Evolutionary conservation across 257 asterid species (phyloP), one percentile per base, ranked within the genome.

Genomic region (Schizonepeta tenuifolia): DNA sequence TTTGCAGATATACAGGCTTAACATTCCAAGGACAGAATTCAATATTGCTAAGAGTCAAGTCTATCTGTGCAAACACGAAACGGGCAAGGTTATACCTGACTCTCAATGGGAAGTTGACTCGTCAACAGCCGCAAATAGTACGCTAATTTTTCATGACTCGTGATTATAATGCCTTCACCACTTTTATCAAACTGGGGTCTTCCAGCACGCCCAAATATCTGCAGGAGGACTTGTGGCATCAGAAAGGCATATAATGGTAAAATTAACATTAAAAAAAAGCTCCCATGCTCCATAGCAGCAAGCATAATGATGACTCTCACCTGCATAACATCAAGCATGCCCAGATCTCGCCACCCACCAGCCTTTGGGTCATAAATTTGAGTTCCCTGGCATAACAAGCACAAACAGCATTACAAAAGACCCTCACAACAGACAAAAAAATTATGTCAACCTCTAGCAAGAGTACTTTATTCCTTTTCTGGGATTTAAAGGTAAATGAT

Each of bases 311-410:
- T 28, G 62, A 56, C 60, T 26, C 81, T 80, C 65, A 94, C 99
- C 90, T 94, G 99, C 99, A 94, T 94, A 75, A 94, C 99, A 71
- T 94, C 99, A 70, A 94, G 99, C 99, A 94, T 94, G 77, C 99
- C 99, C 76, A 94, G 81, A 87, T 94, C 99, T 71, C 93, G 86
- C 97, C 95, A 91, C 69, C 99, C 99, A 86, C 99, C 99, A 74
- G 97, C 99, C 81, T 94, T 94, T 58, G 99, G 84, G 78, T 94
- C 97, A 87, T 94, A 94, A 77, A 94, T 91, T 78, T 94, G 97
- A 61, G 99, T 94, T 80, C 99, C 99, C 99, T 94, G 86, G 75
- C 72, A 67, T 56, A 64, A 71, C 67, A 81, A 64, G 72, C 80
- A 71, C 65, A 79, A 76, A 71, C 64, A 79, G 33, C 72, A 80